Conservation (phyloP, 441 rosid genomes). For the Eutrema salsugineum region DNA sequence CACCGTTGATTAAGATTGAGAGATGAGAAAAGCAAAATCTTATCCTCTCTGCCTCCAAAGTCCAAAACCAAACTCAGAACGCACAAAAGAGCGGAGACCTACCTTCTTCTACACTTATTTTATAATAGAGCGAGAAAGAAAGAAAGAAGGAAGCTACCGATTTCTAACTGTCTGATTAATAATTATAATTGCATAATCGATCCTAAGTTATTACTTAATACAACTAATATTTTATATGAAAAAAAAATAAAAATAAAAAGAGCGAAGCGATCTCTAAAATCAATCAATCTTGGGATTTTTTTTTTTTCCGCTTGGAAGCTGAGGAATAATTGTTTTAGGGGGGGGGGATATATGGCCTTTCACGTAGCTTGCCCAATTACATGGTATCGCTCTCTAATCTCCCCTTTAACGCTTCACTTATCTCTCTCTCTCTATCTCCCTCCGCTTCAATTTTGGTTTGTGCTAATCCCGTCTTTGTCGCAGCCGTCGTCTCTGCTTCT, state of each 20-base stretch:
- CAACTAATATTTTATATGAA: background rate
- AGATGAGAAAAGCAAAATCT: conserved; percentile 1
- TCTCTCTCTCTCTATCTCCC: background rate
- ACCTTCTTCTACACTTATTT: background rate
- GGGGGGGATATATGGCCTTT: conserved; percentile 71
- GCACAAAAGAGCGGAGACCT: background rate
- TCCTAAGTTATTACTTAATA: background rate
- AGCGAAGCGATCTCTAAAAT: conserved; percentile 31
- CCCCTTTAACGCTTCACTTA: background rate
- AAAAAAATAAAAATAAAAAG: background rate
- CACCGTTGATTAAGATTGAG: conserved; percentile 8
- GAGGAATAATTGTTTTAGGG: conserved; percentile 16
- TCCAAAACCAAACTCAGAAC: background rate
- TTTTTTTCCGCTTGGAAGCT: conserved; percentile 26
- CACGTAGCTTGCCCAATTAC: conserved; percentile 99
- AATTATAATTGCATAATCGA: background rate
- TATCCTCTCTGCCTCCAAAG: background rate
- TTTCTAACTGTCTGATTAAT: background rate
- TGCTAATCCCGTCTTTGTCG: background rate
- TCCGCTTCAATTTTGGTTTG: no score
- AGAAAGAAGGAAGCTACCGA: background rate
- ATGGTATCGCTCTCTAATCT: conserved; percentile 47
- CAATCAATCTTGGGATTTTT: conserved; percentile 31
- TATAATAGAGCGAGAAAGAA: background rate
- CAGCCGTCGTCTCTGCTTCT: conserved; percentile 89